Conservation (phyloP, 75 land plant genomes). For the Isoetes taiwanensis region DNA sequence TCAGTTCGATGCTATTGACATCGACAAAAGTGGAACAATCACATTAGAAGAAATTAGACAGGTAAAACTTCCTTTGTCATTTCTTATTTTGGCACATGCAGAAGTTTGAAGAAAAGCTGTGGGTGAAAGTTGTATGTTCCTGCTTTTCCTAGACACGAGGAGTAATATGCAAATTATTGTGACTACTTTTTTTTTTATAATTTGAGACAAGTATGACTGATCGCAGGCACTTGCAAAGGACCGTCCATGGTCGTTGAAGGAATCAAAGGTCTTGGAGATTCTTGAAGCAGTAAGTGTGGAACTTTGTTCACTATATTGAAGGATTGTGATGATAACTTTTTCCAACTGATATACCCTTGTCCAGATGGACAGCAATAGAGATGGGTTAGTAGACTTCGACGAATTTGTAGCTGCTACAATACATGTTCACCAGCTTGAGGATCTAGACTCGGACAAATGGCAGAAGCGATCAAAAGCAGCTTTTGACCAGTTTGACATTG, state of each 20-base stretch:
- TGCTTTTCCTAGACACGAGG: no score
- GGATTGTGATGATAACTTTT: no score
- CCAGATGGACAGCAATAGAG: conserved; percentile 94
- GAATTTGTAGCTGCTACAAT: conserved; percentile 93
- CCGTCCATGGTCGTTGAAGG: conserved; percentile 82
- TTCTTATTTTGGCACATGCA: no score
- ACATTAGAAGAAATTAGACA: conserved; percentile 96
- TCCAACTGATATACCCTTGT: no score
- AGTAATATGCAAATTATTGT: no score
- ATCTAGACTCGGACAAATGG: conserved; percentile 68
- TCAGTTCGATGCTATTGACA: conserved; percentile 98
- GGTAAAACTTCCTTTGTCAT: conserved; percentile 20
- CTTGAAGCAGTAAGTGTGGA: conserved; percentile 66
- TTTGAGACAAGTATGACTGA: no score
- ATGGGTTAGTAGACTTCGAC: conserved; percentile 85
- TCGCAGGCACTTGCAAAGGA: conserved; percentile 87
- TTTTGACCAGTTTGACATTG: conserved; percentile 82
- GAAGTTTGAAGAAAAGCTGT: no score
- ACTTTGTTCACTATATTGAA: background rate
- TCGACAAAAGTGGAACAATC: conserved; percentile 80
- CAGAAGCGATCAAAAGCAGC: conserved; percentile 60
- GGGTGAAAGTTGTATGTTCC: no score
- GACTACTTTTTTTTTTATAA: no score
- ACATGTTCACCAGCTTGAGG: conserved; percentile 89
- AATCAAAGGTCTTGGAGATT: conserved; percentile 77